phyloP scores from a whole-genome alignment of 768 basidiomycete species.

The Leccinum broughii region DNA sequence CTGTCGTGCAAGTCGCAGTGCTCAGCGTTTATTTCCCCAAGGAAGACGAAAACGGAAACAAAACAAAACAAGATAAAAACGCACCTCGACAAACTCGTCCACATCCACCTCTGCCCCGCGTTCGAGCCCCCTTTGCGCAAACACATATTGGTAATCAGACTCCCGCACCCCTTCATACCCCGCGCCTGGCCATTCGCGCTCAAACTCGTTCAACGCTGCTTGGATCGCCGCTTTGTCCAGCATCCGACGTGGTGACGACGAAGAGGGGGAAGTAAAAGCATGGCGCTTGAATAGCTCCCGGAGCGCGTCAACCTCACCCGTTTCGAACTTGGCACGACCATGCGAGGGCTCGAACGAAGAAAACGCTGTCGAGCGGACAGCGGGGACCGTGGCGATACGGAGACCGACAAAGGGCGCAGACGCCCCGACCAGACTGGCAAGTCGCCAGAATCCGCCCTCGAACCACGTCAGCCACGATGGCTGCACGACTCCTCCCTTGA shows the following conservation, averaged over 20 bases:
- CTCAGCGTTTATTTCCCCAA: not conserved
- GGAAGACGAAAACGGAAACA: not conserved
- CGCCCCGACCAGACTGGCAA: constrained; percentile 25
- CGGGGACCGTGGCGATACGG: not conserved
- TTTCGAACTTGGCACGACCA: constrained; percentile 55
- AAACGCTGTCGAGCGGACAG: not conserved
- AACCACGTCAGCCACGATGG: constrained; percentile 8
- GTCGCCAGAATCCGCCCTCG: constrained; percentile 12
- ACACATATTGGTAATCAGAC: constrained; percentile 72
- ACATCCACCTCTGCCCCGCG: constrained; percentile 60
- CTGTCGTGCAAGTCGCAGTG: constrained; percentile 34
- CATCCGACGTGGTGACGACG: constrained; percentile 22
- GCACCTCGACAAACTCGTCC: constrained; percentile 87
- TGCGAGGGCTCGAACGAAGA: constrained; percentile 33
- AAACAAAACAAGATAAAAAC: constrained; percentile 24
- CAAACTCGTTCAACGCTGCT: constrained; percentile 45
- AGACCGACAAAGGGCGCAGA: not conserved
- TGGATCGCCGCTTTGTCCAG: constrained; percentile 43
- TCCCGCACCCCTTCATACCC: constrained; percentile 62
- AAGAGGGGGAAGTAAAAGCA: not conserved
- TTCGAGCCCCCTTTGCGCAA: constrained; percentile 72
- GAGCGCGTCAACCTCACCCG: constrained; percentile 47
- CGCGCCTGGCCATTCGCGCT: constrained; percentile 32
- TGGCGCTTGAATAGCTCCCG: constrained; percentile 36
- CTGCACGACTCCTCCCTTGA: not conserved